Evolutionary conservation across 176 grass and related monocot species (phyloP), one percentile per base, ranked within the genome.

Genomic region (Echinochloa phyllopogon): DNA sequence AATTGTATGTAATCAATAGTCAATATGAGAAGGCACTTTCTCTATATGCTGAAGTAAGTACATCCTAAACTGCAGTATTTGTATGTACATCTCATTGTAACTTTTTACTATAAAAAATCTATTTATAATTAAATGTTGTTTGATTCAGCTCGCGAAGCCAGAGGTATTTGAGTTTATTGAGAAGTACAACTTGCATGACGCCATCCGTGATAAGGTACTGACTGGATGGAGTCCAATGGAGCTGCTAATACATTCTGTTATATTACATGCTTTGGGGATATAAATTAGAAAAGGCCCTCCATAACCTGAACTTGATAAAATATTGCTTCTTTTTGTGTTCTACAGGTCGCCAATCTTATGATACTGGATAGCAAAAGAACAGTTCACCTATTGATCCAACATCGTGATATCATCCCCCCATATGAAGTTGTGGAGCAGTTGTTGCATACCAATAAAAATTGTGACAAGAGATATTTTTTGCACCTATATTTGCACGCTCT

Each of bases 21-120:
- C 93, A 96, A 77, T 86, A 89, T 72, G 88, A 99, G 81, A 99
- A 99, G 86, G 96, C 86, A 20, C 82, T 99, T 86, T 71, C 79
- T 41, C 85, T 99, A 20, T 99, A 89, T 87, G 91, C 93, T 92
- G 96, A 99, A 91, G 96, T 96, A 92, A 94, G 96, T 77, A 38
- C 36, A 63, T 67, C 58, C 73, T 87, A 60, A 85, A 53, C 70
- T 87, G 33, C 33, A 78, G 61, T 69, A 36, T 73, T 51, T 73
- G 45, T 20, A 73, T n/a, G 44, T 48, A 50, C 3, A 72, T 72
- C 41, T 71, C 41, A 11, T 43, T 50, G 36, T 82, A 49, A 36
- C 14, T 81, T 51, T 87, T 78, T 82, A 47, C 53, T 72, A 77
- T 23, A 20, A 76, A 79, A 59, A 59, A 23, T 61, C 50, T 87